Conservation (phyloP, 2,329 filamentous ascomycete species). For the Gyromitra esculenta region DNA sequence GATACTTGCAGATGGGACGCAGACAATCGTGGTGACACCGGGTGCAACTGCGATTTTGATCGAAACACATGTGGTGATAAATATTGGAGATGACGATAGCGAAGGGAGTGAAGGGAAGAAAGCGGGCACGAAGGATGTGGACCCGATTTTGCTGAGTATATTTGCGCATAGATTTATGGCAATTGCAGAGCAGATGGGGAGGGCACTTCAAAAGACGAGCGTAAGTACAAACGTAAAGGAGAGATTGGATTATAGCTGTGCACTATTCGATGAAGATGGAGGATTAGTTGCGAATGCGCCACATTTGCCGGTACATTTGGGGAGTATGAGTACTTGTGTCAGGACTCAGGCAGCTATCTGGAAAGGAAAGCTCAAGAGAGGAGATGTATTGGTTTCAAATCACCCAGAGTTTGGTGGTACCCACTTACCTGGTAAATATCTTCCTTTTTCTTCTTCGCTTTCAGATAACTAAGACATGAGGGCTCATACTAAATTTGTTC, state of each 20-base stretch:
- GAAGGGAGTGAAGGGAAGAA: slow-evolving; percentile 47
- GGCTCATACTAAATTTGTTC: slow-evolving; percentile 12
- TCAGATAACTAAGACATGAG: background rate
- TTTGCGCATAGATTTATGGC: slow-evolving; percentile 87
- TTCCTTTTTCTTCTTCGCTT: background rate
- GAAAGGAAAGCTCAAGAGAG: slow-evolving; percentile 78
- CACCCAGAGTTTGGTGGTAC: slow-evolving; percentile 86
- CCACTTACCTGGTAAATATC: slow-evolving; percentile 69
- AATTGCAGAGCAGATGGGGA: slow-evolving; percentile 85
- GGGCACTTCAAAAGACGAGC: slow-evolving; percentile 80
- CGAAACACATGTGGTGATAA: slow-evolving; percentile 88
- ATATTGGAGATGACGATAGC: slow-evolving; percentile 69
- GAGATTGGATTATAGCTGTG: slow-evolving; percentile 83
- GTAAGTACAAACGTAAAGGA: slow-evolving; percentile 85
- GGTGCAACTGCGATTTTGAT: slow-evolving; percentile 79
- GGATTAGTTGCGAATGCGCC: slow-evolving; percentile 81
- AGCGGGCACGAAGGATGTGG: slow-evolving; percentile 66
- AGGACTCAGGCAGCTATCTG: slow-evolving; percentile 81
- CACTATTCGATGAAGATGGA: slow-evolving; percentile 78
- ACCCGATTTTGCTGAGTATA: slow-evolving; percentile 80
- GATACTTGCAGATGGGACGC: slow-evolving; percentile 85
- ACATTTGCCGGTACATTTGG: slow-evolving; percentile 81
- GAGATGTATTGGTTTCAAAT: slow-evolving; percentile 84
- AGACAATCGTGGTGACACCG: slow-evolving; percentile 91
- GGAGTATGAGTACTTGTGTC: slow-evolving; percentile 86